phyloP scores from a whole-genome alignment of 352 stramenopile species.

The Pythium aquatile region DNA sequence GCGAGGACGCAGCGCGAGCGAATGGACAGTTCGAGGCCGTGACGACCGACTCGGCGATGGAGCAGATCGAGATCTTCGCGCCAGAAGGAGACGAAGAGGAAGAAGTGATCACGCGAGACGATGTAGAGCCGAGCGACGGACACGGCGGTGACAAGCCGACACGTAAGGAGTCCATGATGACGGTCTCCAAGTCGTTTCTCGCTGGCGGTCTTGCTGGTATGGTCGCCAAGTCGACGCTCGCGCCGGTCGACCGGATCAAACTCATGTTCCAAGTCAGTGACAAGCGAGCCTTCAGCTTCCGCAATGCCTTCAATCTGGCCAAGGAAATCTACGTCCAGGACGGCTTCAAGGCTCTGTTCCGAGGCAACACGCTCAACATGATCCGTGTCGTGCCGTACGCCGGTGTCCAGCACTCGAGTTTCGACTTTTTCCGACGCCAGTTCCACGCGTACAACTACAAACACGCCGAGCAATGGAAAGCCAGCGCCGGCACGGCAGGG shows the following conservation, averaged over 20 bases:
- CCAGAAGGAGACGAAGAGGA: conserved; percentile 27
- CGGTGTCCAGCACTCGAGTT: conserved; percentile 79
- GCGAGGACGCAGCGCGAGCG: neutral
- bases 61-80: conserved; percentile 25
- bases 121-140: neutral
- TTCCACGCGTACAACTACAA: conserved; percentile 80
- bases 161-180: conserved; percentile 50
- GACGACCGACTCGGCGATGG: conserved; percentile 1
- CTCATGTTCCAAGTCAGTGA: conserved; percentile 86
- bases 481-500: conserved; percentile 4
- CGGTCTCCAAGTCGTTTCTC: conserved; percentile 82
- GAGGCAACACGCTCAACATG: conserved; percentile 78
- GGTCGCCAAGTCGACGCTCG: conserved; percentile 70
- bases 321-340: conserved; percentile 70
- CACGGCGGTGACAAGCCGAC: neutral
- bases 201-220: conserved; percentile 72
- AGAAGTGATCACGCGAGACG: conserved; percentile 13
- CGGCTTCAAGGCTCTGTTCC: conserved; percentile 69
- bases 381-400: conserved; percentile 77
- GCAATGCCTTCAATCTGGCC: conserved; percentile 59
- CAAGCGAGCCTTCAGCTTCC: conserved; percentile 67
- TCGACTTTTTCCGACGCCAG: conserved; percentile 78
- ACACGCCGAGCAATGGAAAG: conserved; percentile 35
- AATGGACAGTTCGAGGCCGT: neutral
- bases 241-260: conserved; percentile 80